Base-by-base conservation (phyloP, 2,329 filamentous ascomycete species). In the Trichoderma polysporum region DNA sequence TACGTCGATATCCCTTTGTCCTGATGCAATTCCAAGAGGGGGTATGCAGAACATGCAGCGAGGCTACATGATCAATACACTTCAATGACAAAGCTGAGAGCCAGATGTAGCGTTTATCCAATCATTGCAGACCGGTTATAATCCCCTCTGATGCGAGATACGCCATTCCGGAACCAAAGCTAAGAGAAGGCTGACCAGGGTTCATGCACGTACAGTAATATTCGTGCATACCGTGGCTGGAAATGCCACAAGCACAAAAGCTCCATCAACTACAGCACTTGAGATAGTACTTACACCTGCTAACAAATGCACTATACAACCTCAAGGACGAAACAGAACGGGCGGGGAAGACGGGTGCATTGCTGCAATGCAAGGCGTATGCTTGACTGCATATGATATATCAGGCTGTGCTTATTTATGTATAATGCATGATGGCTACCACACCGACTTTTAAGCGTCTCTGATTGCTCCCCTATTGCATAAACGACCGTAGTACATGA, bases 341-440 rank as follows among this genome's bases (percentile, higher is more conserved):
- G 15, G 41, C 22, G 59, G 57, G 45, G 45, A 61, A 33, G 35
- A 60, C 25, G 2, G 37, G 7, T 60, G 62, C 29, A 54, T 47
- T 50, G 35, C 59, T n/a, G 59, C 25, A 31, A 27, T 66, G 62
- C 61, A 52, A 47, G 59, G 19, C 57, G 22, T 49, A 27, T 49
- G 19, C 33, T 37, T 41, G 35, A 39, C 12, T 7, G 13, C 25
- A 37, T 25, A 57, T 35, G 41, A 31, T n/a, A 22, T 10, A 52
- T 62, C 31, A 37, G 45, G 58, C 39, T 62, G 41, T 37, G 47
- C 58, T 62, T 57, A 4, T 37, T n/a, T n/a, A n/a, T n/a, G 8
- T 25, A 22, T 33, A 17, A 17, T 35, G 47, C 22, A 62, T 50
- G 58, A 22, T 25, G 17, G 15, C 53, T 33, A 35, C 39, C 33